phyloP scores from a whole-genome alignment of 805 yeast genomes.

The Saccharomycopsis oosterbeekiorum region DNA sequence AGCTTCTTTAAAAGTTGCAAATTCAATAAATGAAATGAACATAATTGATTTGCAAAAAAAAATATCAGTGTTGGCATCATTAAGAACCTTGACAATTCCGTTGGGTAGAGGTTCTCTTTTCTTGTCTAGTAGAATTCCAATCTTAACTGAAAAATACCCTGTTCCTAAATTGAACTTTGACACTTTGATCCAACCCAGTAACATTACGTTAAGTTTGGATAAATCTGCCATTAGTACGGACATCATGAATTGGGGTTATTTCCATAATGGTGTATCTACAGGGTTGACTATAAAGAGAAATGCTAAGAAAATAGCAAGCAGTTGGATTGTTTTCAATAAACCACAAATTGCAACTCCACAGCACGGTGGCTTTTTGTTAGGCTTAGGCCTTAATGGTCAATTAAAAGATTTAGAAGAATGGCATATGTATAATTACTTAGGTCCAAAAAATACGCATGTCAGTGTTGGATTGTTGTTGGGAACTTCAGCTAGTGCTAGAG shows the following conservation, averaged over 20 bases:
- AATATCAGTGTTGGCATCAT: constrained; percentile 50
- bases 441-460: constrained; percentile 77
- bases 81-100: constrained; percentile 67
- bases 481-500: constrained; percentile 78
- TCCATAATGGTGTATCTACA: constrained; percentile 85
- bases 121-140: constrained; percentile 58
- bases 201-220: constrained; percentile 52
- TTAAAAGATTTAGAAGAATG: constrained; percentile 78
- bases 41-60: constrained; percentile 42
- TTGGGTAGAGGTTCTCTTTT: constrained; percentile 71
- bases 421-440: constrained; percentile 89
- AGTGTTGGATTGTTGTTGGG: constrained; percentile 86
- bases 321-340: constrained; percentile 85
- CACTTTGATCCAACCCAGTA: constrained; percentile 54
- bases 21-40: constrained; percentile 44
- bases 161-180: constrained; percentile 67
- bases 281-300: constrained; percentile 68
- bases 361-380: constrained; percentile 92
- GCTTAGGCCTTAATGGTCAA: constrained; percentile 88
- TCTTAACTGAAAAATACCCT: constrained; percentile 77
- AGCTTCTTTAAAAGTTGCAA: constrained; percentile 32
- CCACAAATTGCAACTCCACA: constrained; percentile 64
- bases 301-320: constrained; percentile 65
- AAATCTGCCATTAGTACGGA: constrained; percentile 41
- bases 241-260: constrained; percentile 68